Evolutionary conservation across 164 flowering plant species (phyloP), one percentile per base, ranked within the genome.

Genomic region (Hamamelis virginiana): DNA sequence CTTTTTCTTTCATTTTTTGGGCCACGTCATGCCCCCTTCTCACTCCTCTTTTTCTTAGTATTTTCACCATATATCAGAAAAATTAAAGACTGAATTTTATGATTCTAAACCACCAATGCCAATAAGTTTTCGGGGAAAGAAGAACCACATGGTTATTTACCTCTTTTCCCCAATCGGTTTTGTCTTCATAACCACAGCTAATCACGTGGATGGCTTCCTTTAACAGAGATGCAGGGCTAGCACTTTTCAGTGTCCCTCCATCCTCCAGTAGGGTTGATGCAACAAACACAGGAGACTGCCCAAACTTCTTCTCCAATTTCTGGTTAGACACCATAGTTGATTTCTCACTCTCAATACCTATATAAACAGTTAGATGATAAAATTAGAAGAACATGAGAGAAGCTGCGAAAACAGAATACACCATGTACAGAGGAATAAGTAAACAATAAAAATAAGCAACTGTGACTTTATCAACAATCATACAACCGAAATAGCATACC

Each of bases 191-290:
- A 26, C 87, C 92, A 75, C 95, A 89, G 74, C 92, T 86, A 51
- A 89, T 87, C 51, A 89, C 95, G 80, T 89, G 95, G 69, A 89
- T 88, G 64, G 95, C 89, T 78, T 90, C 95, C 71, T 86, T 86
- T 5, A 90, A 79, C 64, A 88, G 78, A 26, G 85, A 80, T 27
- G 87, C 85, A 23, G 89, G 78, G 65, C 83, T 86, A 21, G 89
- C 79, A 66, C 76, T 70, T 70, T 77, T 79, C 26, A 76, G 77
- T 15, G 80, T 28, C 9, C 92, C 92, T 46, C 92, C 95, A 64
- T 84, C 67, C 68, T 88, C 91, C 45, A 85, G 75, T 68, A 90
- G 52, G 21, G 91, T 88, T 6, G 95, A 82, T 1, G 87, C 85
- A 43, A 86, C 84, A 77, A 90, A 90, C 13, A 82, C 87, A n/a